Conservation (phyloP, 805 yeast genomes). For the Blastobotrys attinorum region DNA sequence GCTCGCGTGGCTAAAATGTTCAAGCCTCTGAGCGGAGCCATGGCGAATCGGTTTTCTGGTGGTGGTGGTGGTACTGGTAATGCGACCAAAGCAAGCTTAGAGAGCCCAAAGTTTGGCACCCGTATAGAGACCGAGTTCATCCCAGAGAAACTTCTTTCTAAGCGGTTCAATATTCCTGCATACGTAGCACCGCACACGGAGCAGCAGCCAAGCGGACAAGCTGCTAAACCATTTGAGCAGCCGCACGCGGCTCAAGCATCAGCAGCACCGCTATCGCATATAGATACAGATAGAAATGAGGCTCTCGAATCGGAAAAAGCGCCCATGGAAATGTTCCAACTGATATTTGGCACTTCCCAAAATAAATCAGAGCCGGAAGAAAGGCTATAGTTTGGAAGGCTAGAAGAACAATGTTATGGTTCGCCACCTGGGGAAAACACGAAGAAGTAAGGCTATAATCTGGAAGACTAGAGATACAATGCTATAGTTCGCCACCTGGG, state of each 20-base stretch:
- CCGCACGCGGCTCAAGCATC: no score
- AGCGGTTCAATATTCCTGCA: conserved; percentile 19
- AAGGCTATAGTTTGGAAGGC: no score
- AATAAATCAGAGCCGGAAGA: no score
- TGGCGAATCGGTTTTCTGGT: conserved; percentile 21
- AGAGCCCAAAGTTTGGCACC: conserved; percentile 22
- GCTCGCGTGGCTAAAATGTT: conserved; percentile 20
- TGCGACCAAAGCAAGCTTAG: conserved; percentile 17
- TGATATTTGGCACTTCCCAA: conserved; percentile 19
- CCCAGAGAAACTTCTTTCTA: conserved; percentile 22
- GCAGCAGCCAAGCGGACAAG: no score
- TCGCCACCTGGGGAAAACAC: no score
- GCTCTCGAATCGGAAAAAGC: conserved; percentile 17
- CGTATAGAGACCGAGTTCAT: conserved; percentile 11
- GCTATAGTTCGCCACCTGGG: no score
- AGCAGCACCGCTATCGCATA: no score
- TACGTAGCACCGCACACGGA: no score
- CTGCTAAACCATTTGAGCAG: no score
- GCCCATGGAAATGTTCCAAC: conserved; percentile 17
- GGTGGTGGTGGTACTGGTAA: conserved; percentile 4
- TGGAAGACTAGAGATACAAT: no score
- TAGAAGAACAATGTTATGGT: no score
- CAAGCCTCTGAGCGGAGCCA: conserved; percentile 19
- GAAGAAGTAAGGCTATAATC: no score
- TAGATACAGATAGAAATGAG: conserved; percentile 14